phyloP scores from a whole-genome alignment of 768 basidiomycete genomes.

The Udeniomyces megalosporus region DNA sequence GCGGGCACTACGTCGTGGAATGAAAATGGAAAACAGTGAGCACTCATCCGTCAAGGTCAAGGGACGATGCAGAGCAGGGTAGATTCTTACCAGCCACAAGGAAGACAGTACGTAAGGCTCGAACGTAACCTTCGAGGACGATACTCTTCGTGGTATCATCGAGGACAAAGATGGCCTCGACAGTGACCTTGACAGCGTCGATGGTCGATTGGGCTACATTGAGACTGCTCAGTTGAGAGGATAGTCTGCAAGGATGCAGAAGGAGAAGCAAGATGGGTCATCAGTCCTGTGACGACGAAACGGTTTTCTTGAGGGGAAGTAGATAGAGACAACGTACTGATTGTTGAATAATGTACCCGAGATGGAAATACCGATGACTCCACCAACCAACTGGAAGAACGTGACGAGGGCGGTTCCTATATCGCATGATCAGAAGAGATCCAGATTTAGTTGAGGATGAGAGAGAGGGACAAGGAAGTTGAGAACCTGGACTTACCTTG shows the following conservation, averaged over 20 bases:
- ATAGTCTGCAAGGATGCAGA: slow-evolving; percentile 24
- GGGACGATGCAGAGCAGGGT: no score
- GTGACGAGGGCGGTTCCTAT: slow-evolving; percentile 28
- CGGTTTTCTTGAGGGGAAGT: slow-evolving; percentile 22
- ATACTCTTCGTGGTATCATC: background rate
- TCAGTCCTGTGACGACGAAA: background rate
- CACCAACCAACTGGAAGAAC: slow-evolving; percentile 26
- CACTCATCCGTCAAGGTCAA: no score
- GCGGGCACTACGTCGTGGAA: background rate
- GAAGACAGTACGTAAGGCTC: slow-evolving; percentile 24
- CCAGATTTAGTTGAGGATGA: no score
- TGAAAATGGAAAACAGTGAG: no score
- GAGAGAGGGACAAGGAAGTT: background rate
- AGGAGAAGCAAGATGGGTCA: background rate
- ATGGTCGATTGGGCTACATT: slow-evolving; percentile 15
- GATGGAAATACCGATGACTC: slow-evolving; percentile 25
- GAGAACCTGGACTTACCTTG: no score
- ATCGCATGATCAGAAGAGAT: no score
- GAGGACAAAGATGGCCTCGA: slow-evolving; percentile 9
- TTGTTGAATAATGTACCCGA: slow-evolving; percentile 30
- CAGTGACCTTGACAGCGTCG: slow-evolving; percentile 1
- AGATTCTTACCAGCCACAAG: slow-evolving; percentile 21
- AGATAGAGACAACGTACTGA: slow-evolving; percentile 19
- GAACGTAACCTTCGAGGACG: slow-evolving; percentile 20
- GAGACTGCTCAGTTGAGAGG: slow-evolving; percentile 22